These are phyloP conservation scores for Magnusiomyces clavatus DNA, from an alignment of 1,139 yeast genomes.

Conservation along the genomic window DNA sequence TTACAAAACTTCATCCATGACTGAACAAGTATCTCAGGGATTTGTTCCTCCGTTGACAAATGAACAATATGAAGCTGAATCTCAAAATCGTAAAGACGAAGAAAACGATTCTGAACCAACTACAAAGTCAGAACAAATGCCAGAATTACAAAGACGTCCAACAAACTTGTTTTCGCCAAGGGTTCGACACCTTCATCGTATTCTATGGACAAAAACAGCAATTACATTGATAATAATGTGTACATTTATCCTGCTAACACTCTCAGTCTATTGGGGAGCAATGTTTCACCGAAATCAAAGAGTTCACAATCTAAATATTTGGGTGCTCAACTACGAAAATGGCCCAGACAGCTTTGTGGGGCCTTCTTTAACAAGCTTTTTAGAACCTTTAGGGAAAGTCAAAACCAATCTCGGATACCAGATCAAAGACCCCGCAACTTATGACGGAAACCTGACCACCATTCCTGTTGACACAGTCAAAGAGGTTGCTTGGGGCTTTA, in stretches of 20 bases:
- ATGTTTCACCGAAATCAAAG: constrained; percentile 38
- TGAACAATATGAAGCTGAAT: too few species aligned
- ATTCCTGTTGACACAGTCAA: constrained; percentile 11
- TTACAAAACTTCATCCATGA: too few species aligned
- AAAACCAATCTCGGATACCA: constrained; percentile 8
- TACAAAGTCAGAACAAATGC: too few species aligned
- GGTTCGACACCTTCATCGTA: neutral
- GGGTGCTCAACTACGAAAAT: constrained; percentile 43
- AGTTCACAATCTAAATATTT: constrained; percentile 36
- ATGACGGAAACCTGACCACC: constrained; percentile 3
- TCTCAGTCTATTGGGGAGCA: constrained; percentile 58
- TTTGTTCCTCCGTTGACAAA: too few species aligned
- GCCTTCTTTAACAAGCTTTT: constrained; percentile 53
- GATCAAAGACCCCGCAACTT: constrained; percentile 7
- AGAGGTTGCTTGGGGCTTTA: constrained; percentile 20
- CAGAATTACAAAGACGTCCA: too few species aligned
- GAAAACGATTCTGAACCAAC: too few species aligned
- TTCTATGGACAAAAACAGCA: neutral
- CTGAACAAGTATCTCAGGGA: too few species aligned
- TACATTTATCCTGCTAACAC: constrained; percentile 23
- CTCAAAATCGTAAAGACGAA: too few species aligned
- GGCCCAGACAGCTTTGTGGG: constrained; percentile 15
- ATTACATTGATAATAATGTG: constrained; percentile 7
- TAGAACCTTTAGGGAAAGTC: constrained; percentile 42
- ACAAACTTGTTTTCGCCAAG: neutral